Conservation (phyloP, 1,284 basidiomycete species). For the Cronartium quercuum region DNA sequence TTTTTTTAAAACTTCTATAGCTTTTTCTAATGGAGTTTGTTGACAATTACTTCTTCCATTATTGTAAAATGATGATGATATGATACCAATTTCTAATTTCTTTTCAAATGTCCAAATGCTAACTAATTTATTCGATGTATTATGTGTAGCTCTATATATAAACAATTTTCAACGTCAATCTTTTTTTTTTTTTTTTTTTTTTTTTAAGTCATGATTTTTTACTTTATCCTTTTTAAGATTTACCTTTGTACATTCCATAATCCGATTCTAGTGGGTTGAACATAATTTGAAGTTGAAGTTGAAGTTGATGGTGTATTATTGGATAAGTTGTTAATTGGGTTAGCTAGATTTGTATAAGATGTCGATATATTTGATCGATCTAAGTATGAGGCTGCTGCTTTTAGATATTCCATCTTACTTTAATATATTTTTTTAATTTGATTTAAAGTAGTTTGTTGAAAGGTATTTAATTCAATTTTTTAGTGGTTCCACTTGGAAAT, state of each 20-base stretch:
- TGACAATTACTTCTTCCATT: constrained; percentile 17
- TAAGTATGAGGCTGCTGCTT: constrained; percentile 36
- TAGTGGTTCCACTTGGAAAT: too few species aligned
- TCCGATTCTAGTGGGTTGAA: constrained; percentile 8
- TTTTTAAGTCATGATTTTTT: too few species aligned
- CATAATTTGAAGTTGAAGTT: constrained; percentile 16
- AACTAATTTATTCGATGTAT: constrained; percentile 29
- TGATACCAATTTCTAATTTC: constrained; percentile 12
- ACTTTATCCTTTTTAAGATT: too few species aligned
- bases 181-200: too few species aligned
- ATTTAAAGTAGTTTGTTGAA: too few species aligned
- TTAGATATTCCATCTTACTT: too few species aligned
- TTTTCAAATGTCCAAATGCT: constrained; percentile 35
- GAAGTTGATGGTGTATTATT: neutral
- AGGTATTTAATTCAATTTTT: too few species aligned
- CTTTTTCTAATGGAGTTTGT: constrained; percentile 28
- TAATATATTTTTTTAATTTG: too few species aligned
- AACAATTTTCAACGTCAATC: too few species aligned
- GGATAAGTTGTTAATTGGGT: neutral
- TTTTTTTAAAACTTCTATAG: constrained; percentile 20
- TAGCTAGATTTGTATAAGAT: constrained; percentile 12
- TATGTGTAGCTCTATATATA: constrained; percentile 18
- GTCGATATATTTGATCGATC: constrained; percentile 33
- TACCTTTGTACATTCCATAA: constrained; percentile 30
- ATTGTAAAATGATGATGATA: too few species aligned